phyloP scores from a whole-genome alignment of 306 rosid species.

The Trifolium fragiferum region DNA sequence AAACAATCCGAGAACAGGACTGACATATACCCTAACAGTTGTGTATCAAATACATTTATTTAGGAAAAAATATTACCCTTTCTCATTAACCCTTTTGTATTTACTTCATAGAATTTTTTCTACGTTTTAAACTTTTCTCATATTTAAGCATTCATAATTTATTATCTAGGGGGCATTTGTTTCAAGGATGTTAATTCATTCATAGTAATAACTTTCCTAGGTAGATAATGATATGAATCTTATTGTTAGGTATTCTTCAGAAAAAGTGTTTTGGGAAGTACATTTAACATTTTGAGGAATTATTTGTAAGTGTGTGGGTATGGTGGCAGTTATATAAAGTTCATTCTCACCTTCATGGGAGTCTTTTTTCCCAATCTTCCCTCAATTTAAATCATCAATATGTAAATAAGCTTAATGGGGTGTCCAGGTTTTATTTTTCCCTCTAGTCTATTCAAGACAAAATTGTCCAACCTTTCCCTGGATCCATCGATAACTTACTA shows the following conservation, averaged over 20 bases:
- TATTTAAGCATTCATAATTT: conserved; percentile 5
- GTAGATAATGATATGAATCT: background rate
- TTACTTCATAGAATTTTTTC: conserved; percentile 25
- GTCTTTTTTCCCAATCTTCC: background rate
- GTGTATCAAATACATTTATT: no score
- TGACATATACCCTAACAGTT: no score
- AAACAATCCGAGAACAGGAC: no score
- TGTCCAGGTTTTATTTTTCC: background rate
- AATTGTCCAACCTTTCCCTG: background rate
- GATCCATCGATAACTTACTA: conserved; percentile 19
- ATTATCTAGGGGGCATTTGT: background rate
- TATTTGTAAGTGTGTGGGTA: background rate
- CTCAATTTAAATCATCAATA: conserved; percentile 11
- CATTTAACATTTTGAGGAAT: background rate
- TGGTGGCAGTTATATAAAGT: background rate
- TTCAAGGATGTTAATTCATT: background rate
- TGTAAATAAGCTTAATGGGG: conserved; percentile 15
- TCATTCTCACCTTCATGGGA: background rate
- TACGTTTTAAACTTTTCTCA: background rate
- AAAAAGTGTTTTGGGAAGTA: background rate
- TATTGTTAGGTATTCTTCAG: background rate
- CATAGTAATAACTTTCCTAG: background rate
- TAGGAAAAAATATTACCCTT: background rate
- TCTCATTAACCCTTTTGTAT: conserved; percentile 2
- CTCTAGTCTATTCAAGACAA: conserved; percentile 11